Evolutionary conservation across 2,329 filamentous ascomycete species (phyloP), one percentile per base, ranked within the genome.

Genomic region (Ceratocystis alfenasii): DNA sequence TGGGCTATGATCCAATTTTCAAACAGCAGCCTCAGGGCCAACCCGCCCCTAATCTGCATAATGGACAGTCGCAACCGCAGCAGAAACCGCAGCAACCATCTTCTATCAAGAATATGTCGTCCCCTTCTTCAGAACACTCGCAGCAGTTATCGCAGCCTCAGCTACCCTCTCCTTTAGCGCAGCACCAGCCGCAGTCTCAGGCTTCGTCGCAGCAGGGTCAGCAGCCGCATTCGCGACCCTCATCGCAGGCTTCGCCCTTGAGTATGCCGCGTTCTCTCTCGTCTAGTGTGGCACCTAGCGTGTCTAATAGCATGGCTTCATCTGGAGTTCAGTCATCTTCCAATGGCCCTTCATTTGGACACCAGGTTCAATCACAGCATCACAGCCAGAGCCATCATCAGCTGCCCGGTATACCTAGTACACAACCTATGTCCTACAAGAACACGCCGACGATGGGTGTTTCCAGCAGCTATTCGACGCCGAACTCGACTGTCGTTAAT

Each of bases 1-100:
- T 91, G 62, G 89, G 89, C 65, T 94, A 94, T 82, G 89, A 94
- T 72, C 89, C 89, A 46, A 89, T 93, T 72, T 94, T 93, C 78
- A 89, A 90, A 76, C 83, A 83, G 70, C 83, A 87, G 69, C 84
- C 87, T 71, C 68, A 68, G 63, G 77, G 63, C 17, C 68, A 67
- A 15, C 36, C 65, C 15, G 45, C 62, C 2, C 62, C 65, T 20
- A 65, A 68, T 41, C 50, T 65, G 28, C 66, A 67, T 4, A 61
- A 66, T 25, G 44, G 61, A 6, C 61, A 63, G 30, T 62, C 62
- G 30, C 65, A 50, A 45, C 53, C 60, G 30, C 61, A 28, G 5
- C 28, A 28, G 28, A 4, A 67, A 33, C 12, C 61, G 33, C 67
- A 68, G 45, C 44, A 48, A 10, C 59, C 53, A 12, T 64, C 61